Conservation (phyloP, 2,329 filamentous ascomycete species). For the Aureobasidium sp. region DNA sequence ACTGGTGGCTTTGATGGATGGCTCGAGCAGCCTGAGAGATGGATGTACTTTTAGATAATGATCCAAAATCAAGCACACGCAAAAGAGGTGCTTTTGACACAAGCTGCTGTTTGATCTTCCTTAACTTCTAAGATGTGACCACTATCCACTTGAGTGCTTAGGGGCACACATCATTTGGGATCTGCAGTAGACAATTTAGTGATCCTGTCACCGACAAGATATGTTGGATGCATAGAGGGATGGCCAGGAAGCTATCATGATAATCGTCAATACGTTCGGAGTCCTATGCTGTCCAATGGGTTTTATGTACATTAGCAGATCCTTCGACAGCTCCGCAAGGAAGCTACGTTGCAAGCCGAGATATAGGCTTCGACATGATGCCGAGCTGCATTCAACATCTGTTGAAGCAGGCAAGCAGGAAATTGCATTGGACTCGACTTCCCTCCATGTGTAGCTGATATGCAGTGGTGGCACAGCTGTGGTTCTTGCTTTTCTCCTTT, state of each 20-base stretch:
- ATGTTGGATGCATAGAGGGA: not conserved
- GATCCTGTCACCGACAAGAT: not conserved
- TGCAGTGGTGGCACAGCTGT: not conserved
- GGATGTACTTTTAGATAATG: slow-evolving; percentile 1
- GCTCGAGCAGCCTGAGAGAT: not conserved
- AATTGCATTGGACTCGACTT: too few relatives aligned
- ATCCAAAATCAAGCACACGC: not conserved
- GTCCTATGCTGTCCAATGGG: not conserved
- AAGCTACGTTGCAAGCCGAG: not conserved
- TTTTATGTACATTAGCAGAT: not conserved
- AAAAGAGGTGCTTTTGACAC: not conserved
- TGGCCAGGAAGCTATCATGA: not conserved
- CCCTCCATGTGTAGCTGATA: not conserved
- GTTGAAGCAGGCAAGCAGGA: not conserved
- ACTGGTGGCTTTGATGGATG: not conserved
- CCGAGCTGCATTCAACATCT: not conserved
- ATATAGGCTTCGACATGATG: not conserved
- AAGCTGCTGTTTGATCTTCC: not conserved
- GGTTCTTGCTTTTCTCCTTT: too few relatives aligned
- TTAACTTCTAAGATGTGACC: not conserved
- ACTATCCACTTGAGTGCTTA: too few relatives aligned
- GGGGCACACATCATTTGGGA: too few relatives aligned
- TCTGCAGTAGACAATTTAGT: too few relatives aligned
- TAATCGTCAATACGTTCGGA: not conserved
- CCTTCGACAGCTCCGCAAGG: not conserved